A percentile compares a stretch with the other conserved stretches of the same genome.
Conservation (phyloP, 257 asterid species). For the Salvia rosmarinus region DNA sequence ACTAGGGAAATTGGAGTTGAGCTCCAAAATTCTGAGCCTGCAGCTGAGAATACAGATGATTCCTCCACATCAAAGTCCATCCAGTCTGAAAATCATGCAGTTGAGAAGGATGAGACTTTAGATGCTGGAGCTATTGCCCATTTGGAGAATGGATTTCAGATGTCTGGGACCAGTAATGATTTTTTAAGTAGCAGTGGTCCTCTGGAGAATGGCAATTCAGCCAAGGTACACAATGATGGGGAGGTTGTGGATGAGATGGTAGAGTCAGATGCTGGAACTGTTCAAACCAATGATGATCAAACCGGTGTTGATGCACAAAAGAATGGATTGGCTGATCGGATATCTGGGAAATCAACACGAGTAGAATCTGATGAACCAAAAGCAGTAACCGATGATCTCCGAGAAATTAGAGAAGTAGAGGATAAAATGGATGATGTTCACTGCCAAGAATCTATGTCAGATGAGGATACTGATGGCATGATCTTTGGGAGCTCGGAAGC, state of each 20-base stretch:
- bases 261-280: constrained; percentile 27
- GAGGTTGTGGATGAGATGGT: constrained; percentile 32
- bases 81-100: constrained; percentile 34
- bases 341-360: constrained; percentile 26
- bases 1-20: constrained; percentile 35
- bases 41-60: constrained; percentile 29
- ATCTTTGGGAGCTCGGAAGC: constrained; percentile 87
- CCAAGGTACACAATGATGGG: constrained; percentile 26
- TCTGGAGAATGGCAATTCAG: constrained; percentile 42
- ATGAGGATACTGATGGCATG: constrained; percentile 74
- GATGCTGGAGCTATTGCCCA: constrained; percentile 36
- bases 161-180: constrained; percentile 2
- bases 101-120: constrained; percentile 31
- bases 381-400: constrained; percentile 25
- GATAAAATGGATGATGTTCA: constrained; percentile 51
- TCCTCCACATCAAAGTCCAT: constrained; percentile 33
- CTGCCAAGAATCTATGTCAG: constrained; percentile 60
- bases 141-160: constrained; percentile 37
- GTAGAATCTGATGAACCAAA: constrained; percentile 28
- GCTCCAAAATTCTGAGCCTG: constrained; percentile 40
- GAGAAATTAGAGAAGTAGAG: constrained; percentile 49
- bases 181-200: constrained; percentile 19
- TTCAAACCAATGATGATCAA: constrained; percentile 39
- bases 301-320: constrained; percentile 29
- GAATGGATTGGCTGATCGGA: constrained; percentile 32